These are phyloP conservation scores for Yarrowia porcina DNA, from an alignment of 805 yeast species.

Conservation along the genomic window DNA sequence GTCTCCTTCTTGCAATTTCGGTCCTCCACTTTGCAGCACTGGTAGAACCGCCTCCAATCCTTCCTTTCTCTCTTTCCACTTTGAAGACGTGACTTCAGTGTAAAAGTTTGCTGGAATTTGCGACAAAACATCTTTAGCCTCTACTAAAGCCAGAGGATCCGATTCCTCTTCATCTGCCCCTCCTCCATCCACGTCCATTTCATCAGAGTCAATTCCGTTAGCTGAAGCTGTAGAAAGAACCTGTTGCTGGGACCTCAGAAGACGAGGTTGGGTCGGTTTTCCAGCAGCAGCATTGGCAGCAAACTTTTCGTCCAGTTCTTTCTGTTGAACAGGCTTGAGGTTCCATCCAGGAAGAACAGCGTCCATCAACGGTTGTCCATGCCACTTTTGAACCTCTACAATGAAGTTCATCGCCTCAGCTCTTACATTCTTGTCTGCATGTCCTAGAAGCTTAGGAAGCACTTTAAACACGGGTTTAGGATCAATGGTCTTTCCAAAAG, in stretches of 20 bases:
- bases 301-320: constrained; percentile 70
- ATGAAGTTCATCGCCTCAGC: constrained; percentile 68
- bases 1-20: constrained; percentile 58
- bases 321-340: constrained; percentile 88
- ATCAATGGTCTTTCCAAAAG: constrained; percentile 62
- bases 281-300: constrained; percentile 44
- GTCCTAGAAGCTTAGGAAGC: constrained; percentile 70
- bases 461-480: constrained; percentile 56
- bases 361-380: constrained; percentile 60
- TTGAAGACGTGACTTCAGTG: constrained; percentile 53
- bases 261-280: constrained; percentile 49
- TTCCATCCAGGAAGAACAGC: constrained; percentile 52
- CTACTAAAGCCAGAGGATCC: constrained; percentile 70
- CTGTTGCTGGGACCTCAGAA: constrained; percentile 52
- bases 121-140: constrained; percentile 62
- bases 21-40: constrained; percentile 43
- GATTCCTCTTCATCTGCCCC: constrained; percentile 40
- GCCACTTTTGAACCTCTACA: constrained; percentile 68
- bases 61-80: constrained; percentile 93
- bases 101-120: constrained; percentile 64
- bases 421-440: constrained; percentile 84
- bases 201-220: constrained; percentile 30
- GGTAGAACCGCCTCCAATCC: constrained; percentile 58
- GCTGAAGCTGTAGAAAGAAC: constrained; percentile 38
- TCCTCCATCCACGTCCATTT: constrained; percentile 27